Percentiles rank a stretch among this genome's conserved stretches.
phyloP scores from a whole-genome alignment of 345 rosid species.

The Angophora floribunda region DNA sequence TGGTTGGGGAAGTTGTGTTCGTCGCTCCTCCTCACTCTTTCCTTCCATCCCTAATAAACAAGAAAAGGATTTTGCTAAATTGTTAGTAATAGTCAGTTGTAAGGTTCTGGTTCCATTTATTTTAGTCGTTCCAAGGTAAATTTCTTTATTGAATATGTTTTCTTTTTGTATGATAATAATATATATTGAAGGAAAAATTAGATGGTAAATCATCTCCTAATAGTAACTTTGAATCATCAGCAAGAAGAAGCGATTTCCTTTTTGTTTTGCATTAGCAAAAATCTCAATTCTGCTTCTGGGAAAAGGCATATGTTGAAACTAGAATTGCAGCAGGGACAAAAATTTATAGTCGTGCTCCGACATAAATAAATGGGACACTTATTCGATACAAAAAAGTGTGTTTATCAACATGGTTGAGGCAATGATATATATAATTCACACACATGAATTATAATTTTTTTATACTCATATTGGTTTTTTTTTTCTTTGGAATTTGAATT shows the following conservation, averaged over 20 bases:
- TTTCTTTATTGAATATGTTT: neutral
- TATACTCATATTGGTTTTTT: neutral
- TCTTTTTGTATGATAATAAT: neutral
- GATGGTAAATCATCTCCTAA: neutral
- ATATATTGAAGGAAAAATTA: neutral
- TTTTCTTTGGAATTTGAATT: neutral
- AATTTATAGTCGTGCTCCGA: neutral
- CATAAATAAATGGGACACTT: neutral
- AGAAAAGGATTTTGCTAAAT: neutral
- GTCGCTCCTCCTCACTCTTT: neutral
- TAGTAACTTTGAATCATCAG: neutral
- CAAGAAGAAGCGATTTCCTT: neutral
- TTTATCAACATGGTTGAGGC: neutral
- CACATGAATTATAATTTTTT: neutral
- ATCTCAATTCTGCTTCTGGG: neutral
- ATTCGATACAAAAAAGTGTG: neutral
- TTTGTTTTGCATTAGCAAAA: neutral
- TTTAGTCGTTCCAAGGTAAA: neutral
- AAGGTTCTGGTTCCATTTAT: neutral
- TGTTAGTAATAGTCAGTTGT: neutral
- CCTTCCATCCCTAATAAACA: neutral
- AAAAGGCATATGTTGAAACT: neutral
- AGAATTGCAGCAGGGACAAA: neutral
- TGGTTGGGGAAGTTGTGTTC: neutral
- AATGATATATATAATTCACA: neutral